Conservation (phyloP, 768 basidiomycete genomes). For the Grammothele lineata region DNA sequence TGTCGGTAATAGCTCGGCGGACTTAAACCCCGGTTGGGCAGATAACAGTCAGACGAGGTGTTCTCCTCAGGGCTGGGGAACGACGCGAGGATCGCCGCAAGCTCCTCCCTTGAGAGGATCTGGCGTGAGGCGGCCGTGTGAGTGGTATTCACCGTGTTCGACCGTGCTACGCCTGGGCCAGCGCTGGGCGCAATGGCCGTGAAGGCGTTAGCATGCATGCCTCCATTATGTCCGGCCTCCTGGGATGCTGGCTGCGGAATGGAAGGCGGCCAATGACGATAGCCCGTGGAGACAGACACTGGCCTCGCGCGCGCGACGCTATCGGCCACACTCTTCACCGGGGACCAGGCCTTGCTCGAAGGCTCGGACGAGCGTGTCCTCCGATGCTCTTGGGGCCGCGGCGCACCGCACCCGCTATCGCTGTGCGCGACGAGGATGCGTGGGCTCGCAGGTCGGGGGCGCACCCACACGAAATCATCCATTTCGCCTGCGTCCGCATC, state of each 20-base stretch:
- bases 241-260: background rate
- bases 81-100: slow-evolving; percentile 6
- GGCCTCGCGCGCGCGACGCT: slow-evolving; percentile 1
- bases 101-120: slow-evolving; percentile 11
- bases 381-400: background rate
- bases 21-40: background rate
- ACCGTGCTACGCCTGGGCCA: background rate
- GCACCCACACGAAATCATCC: background rate
- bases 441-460: background rate
- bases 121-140: slow-evolving; percentile 1
- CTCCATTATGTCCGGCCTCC: too few species aligned
- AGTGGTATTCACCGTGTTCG: background rate
- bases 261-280: too few species aligned
- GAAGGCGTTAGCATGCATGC: background rate
- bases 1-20: slow-evolving; percentile 12
- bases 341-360: background rate
- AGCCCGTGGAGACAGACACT: background rate
- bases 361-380: slow-evolving; percentile 11
- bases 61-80: slow-evolving; percentile 1
- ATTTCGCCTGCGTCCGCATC: background rate
- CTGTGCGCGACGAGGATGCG: background rate
- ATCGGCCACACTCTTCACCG: background rate
- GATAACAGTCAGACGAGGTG: too few species aligned
- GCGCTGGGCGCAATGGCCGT: background rate
- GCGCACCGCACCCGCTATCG: background rate